phyloP scores from a whole-genome alignment of 305 asterid genomes.

The Fraxinus velutina region DNA sequence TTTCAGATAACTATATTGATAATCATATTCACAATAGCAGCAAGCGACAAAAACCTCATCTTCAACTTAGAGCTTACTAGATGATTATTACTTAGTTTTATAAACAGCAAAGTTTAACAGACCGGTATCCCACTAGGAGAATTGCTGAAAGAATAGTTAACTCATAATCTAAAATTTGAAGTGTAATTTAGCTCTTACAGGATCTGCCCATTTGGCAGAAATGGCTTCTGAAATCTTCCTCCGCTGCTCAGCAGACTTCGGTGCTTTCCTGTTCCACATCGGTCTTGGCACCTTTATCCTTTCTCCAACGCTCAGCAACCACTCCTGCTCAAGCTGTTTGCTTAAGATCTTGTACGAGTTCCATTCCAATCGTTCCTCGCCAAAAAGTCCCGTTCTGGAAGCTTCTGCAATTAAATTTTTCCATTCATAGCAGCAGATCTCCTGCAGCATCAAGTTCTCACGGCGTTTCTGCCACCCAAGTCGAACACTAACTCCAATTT shows the following conservation, averaged over 20 bases:
- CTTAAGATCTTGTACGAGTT: slow-evolving; percentile 57
- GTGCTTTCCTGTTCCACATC: slow-evolving; percentile 79
- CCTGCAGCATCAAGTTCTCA: slow-evolving; percentile 60
- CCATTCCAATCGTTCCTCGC: slow-evolving; percentile 80
- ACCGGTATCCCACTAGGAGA: neutral
- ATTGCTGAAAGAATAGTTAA: neutral
- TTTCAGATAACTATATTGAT: neutral
- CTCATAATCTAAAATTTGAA: neutral
- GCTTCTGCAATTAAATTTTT: slow-evolving; percentile 69
- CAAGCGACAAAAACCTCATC: neutral
- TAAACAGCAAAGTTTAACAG: neutral
- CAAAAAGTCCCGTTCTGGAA: slow-evolving; percentile 57
- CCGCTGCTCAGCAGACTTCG: slow-evolving; percentile 83
- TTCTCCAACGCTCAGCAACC: slow-evolving; percentile 62
- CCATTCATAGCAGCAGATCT: slow-evolving; percentile 72
- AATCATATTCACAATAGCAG: neutral
- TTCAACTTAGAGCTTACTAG: neutral
- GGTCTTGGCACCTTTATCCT: slow-evolving; percentile 41
- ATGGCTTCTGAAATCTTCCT: slow-evolving; percentile 82
- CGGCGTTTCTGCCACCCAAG: slow-evolving; percentile 89
- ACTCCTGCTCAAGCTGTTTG: slow-evolving; percentile 57
- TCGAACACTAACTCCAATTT: slow-evolving; percentile 78
- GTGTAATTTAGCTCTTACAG: slow-evolving; percentile 46
- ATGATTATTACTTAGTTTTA: neutral
- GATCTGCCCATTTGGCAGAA: slow-evolving; percentile 97